A percentile compares a stretch with the other conserved stretches of the same genome.
These are phyloP conservation scores for Ashbya aceris DNA, from an alignment of 1,139 yeast species.

Conservation along the genomic window DNA sequence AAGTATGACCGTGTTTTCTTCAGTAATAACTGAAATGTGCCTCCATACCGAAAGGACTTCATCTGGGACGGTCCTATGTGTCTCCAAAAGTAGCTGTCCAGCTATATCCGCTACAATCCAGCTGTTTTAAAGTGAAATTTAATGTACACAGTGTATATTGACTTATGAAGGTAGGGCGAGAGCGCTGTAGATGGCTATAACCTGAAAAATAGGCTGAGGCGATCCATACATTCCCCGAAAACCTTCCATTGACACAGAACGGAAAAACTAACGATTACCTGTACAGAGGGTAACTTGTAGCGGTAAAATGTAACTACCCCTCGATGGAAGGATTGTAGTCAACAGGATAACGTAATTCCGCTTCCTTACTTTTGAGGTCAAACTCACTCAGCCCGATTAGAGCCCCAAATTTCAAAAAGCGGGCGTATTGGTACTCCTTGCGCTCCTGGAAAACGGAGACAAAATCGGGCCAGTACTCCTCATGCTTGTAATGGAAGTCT, in stretches of 20 bases:
- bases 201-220: too few relatives aligned
- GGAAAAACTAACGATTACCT: too few relatives aligned
- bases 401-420: constrained; percentile 57
- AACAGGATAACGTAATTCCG: constrained; percentile 37
- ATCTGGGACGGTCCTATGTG: background rate
- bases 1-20: background rate
- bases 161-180: too few relatives aligned
- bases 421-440: constrained; percentile 41
- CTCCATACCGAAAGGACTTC: constrained; percentile 5
- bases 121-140: too few relatives aligned
- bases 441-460: constrained; percentile 46
- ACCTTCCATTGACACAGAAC: too few relatives aligned
- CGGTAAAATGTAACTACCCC: background rate
- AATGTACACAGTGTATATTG: too few relatives aligned
- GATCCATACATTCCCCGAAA: too few relatives aligned
- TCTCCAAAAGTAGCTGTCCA: too few relatives aligned
- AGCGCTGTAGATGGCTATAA: too few relatives aligned
- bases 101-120: too few relatives aligned
- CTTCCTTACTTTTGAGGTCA: constrained; percentile 53
- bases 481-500: constrained; percentile 71
- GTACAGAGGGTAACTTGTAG: too few relatives aligned
- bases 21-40: too few relatives aligned
- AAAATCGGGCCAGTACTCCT: constrained; percentile 69
- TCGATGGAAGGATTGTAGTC: constrained; percentile 5
- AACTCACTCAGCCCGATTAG: constrained; percentile 68